phyloP scores from a whole-genome alignment of 495 filamentous ascomycete species.

The Trypethelium eluteriae region DNA sequence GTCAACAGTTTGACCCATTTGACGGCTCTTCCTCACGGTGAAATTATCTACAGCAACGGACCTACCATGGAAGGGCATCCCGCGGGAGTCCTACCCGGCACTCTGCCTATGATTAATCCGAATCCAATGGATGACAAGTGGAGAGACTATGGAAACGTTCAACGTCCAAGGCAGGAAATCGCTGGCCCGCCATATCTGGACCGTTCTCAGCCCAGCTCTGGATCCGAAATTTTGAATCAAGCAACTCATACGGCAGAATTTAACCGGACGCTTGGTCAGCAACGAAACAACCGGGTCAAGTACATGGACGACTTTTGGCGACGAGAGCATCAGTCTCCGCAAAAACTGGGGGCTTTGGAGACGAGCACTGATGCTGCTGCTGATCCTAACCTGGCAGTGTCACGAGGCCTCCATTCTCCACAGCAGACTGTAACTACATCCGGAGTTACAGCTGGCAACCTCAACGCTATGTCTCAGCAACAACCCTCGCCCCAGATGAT shows the following conservation, averaged over 20 bases:
- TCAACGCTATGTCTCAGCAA: slow-evolving; percentile 20
- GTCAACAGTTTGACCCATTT: slow-evolving; percentile 46
- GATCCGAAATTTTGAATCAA: slow-evolving; percentile 78
- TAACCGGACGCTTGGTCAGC: slow-evolving; percentile 71
- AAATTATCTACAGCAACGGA: slow-evolving; percentile 76
- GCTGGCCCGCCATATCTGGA: slow-evolving; percentile 85
- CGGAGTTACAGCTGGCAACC: slow-evolving; percentile 20
- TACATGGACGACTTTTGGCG: slow-evolving; percentile 72
- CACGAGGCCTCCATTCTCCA: slow-evolving; percentile 26
- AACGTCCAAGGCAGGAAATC: slow-evolving; percentile 82
- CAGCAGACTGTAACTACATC: slow-evolving; percentile 24
- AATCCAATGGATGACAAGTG: slow-evolving; percentile 11
- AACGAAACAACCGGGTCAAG: slow-evolving; percentile 64
- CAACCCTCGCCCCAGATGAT: slow-evolving; percentile 49
- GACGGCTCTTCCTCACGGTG: slow-evolving; percentile 52
- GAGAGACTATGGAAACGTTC: slow-evolving; percentile 73
- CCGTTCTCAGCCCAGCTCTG: slow-evolving; percentile 67
- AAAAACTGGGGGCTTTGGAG: slow-evolving; percentile 3
- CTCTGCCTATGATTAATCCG: slow-evolving; percentile 78
- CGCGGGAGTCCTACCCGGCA: slow-evolving; percentile 38
- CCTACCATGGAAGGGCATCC: slow-evolving; percentile 48
- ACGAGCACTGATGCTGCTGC: slow-evolving; percentile 2
- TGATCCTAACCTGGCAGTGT: not conserved
- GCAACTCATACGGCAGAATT: slow-evolving; percentile 82
- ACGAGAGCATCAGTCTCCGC: slow-evolving; percentile 60